Conservation (phyloP, 139 green algal genomes). For the Picochlorum sp. region DNA sequence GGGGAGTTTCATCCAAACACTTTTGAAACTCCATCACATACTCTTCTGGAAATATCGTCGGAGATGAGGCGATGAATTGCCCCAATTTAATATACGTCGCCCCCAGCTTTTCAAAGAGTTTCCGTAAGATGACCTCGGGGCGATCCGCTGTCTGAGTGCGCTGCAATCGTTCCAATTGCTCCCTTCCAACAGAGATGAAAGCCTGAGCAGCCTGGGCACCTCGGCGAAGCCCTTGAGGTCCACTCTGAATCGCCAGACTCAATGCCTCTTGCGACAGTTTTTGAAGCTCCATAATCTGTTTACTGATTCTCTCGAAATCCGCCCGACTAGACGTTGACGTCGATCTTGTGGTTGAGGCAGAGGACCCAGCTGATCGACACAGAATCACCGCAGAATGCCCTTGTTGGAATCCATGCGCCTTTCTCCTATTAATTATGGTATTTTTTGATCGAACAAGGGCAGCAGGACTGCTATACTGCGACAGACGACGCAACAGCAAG, state of each 20-base stretch:
- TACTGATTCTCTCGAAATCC: not conserved
- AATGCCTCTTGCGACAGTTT: slow-evolving; percentile 42
- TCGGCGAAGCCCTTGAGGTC: slow-evolving; percentile 44
- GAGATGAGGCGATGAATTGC: slow-evolving; percentile 89
- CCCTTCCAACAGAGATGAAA: slow-evolving; percentile 27
- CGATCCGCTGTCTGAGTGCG: slow-evolving; percentile 6
- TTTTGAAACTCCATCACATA: slow-evolving; percentile 96
- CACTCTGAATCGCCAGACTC: slow-evolving; percentile 36
- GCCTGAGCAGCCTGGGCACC: slow-evolving; percentile 46
- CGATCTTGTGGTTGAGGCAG: slow-evolving; percentile 1
- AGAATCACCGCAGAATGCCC: too few species aligned
- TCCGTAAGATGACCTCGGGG: slow-evolving; percentile 40
- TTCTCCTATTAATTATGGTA: too few species aligned
- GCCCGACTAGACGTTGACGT: not conserved
- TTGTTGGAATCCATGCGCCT: too few species aligned
- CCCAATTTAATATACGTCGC: slow-evolving; percentile 91
- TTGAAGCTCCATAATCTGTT: not conserved
- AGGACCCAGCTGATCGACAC: not conserved
- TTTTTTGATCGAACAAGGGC: too few species aligned
- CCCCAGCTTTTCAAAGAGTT: slow-evolving; percentile 91
- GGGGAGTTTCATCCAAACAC: slow-evolving; percentile 84
- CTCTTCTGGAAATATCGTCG: slow-evolving; percentile 87
- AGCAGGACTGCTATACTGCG: too few species aligned
- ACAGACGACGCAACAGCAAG: too few species aligned
- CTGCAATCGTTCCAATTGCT: slow-evolving; percentile 25